Base-by-base conservation (phyloP, 768 basidiomycete species). In the Amylocystis lapponica region DNA sequence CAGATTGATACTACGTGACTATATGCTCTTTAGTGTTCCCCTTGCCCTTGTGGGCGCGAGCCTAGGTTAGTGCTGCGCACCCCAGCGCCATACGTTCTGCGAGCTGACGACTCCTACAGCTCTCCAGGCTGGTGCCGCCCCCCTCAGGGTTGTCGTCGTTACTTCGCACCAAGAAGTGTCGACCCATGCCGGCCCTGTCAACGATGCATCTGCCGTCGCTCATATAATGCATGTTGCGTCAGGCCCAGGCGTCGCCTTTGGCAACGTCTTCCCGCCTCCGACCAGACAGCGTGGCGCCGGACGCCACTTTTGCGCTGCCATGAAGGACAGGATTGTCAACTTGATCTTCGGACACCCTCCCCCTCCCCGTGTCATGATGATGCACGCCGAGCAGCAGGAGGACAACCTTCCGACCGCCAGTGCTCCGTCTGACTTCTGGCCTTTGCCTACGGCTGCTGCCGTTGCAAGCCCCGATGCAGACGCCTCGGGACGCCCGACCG, bases 111-210 rank as follows among this genome's bases (percentile, higher is more conserved):
- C 8, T 25, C 22, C 20, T 16, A 14, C 16, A 47, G 45, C 46
- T 23, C 39, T 33, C 40, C 42, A 46, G 22, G 77, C 70, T 38
- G 54, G 60, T 36, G 75, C 78, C 30, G n/a, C 19, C 27, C 38
- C 43, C 25, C 48, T 22, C 47, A 54, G 30, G 69, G 66, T 47
- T 78, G 64, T 81, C 31, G 51, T 78, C 1, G 56, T 57, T 14
- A 54, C 58, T 13, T 53, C 53, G 11, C 45, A 52, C 46, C 47
- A 58, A 25, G 59, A 59, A 27, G 39, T 60, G 22, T 56, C 67
- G 21, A 58, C 63, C 40, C 59, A 64, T 45, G 47, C 72, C 31
- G 69, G 66, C 40, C 60, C 68, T 33, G 71, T 69, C 11, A 64
- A 64, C 36, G 65, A 64, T 12, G 47, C 62, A 39, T 52, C 58